A percentile compares a stretch with the other conserved stretches of the same genome.
phyloP scores from a whole-genome alignment of 495 filamentous ascomycete species.

The Xylaria curta region DNA sequence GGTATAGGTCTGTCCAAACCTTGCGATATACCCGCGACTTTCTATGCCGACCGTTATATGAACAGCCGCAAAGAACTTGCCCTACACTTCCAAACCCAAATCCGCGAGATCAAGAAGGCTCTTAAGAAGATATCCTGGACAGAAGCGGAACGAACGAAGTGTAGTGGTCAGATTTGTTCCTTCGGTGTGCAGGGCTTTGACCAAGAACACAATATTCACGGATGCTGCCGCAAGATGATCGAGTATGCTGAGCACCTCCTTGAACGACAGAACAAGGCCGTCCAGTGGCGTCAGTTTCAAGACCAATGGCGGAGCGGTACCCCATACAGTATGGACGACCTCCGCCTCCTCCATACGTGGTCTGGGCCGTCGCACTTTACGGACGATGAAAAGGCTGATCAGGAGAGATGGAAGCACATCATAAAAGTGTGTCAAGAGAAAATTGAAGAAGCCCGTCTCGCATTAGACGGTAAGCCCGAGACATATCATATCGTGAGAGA shows the following conservation, averaged over 20 bases:
- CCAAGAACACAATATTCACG: slow-evolving; percentile 28
- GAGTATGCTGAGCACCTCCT: slow-evolving; percentile 32
- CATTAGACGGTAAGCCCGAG: slow-evolving; percentile 30
- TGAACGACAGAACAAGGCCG: slow-evolving; percentile 30
- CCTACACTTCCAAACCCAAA: slow-evolving; percentile 47
- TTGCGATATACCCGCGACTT: slow-evolving; percentile 70
- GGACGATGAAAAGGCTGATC: slow-evolving; percentile 31
- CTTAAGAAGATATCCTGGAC: slow-evolving; percentile 12
- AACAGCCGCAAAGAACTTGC: slow-evolving; percentile 60
- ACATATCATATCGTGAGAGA: neutral
- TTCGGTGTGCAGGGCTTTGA: slow-evolving; percentile 32
- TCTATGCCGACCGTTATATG: slow-evolving; percentile 83
- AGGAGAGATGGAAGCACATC: slow-evolving; percentile 31
- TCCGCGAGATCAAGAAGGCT: slow-evolving; percentile 36
- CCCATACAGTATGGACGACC: slow-evolving; percentile 35
- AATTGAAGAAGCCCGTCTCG: slow-evolving; percentile 25
- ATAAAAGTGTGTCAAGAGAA: slow-evolving; percentile 28
- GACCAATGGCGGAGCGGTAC: slow-evolving; percentile 24
- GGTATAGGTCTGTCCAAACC: slow-evolving; percentile 51
- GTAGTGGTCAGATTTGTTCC: slow-evolving; percentile 31
- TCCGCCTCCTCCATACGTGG: slow-evolving; percentile 36
- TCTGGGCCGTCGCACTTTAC: slow-evolving; percentile 33
- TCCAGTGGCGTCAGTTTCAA: slow-evolving; percentile 37
- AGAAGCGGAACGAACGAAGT: slow-evolving; percentile 22
- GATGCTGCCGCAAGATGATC: slow-evolving; percentile 35